Evolutionary conservation across 495 filamentous ascomycete genomes (phyloP), one percentile per base, ranked within the genome.

Genomic region (Podospora tetraspora): DNA sequence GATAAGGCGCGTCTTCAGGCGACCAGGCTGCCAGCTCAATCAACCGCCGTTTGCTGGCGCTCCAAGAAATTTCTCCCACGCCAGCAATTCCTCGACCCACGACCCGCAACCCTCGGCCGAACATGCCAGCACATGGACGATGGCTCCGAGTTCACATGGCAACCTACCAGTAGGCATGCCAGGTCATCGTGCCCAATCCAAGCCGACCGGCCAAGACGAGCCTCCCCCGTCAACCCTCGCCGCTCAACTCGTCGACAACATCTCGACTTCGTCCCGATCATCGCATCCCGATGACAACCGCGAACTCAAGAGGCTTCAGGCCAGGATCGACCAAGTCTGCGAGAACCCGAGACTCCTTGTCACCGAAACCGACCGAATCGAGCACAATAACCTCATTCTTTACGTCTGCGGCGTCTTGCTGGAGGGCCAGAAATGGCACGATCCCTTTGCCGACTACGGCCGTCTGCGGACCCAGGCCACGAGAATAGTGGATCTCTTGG

Each of bases 321-420:
- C 69, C 56, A 68, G 74, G 4, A 81, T 83, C 22, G 80, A 83
- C 37, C 72, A 76, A 0, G 77, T 80, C 58, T 81, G 83, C 59
- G 76, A 77, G 59, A 68, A 83, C 21, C 79, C 80, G 19, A 69
- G 69, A 10, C 70, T 76, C n/a, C 70, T 82, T 29, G 73, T 81
- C 67, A 74, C 82, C n/a, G 65, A 83, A 7, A 86, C 89, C 67
- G 87, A 91, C 63, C 87, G 89, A 68, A 77, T 91, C 61, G 84
- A 88, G 9, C 86, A 93, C 75, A 92, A 94, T 70, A 88, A 91
- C 75, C 89, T 91, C 78, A 84, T 98, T 25, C 89, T 98, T 37
- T 89, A 88, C 70, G 90, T 97, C 68, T 89, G 96, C 70, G 84
- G 91, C 62, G 92, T 92, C 59, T 91, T 94, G 23, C 78, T 99